Evolutionary conservation across 2,329 filamentous ascomycete species (phyloP).

Genomic region (Sporothrix variecibatus): DNA sequence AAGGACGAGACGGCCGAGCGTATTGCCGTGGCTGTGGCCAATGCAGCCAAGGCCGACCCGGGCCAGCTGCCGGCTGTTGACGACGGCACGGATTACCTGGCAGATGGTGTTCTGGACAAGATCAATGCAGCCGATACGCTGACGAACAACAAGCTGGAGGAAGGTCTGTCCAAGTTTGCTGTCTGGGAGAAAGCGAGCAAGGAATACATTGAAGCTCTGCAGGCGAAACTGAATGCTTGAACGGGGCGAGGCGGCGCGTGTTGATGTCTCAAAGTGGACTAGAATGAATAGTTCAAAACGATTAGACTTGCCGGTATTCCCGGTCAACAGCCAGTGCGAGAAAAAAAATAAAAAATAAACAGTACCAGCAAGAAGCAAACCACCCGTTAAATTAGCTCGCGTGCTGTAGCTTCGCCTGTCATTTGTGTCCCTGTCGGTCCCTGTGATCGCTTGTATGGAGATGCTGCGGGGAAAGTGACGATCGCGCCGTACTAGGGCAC

Average conservation of each 20-base stretch:
- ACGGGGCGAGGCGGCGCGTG: not conserved
- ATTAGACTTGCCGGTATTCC: not conserved
- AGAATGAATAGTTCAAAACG: not conserved
- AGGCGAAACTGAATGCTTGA: constrained; percentile 6
- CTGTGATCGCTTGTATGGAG: not conserved
- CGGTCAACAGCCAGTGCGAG: not conserved
- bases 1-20: constrained; percentile 1
- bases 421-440: not conserved
- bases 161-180: not conserved
- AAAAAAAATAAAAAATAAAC: too few relatives aligned
- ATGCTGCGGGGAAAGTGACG: not conserved
- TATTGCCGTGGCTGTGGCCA: constrained; percentile 3
- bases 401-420: not conserved
- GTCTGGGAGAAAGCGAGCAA: constrained; percentile 15
- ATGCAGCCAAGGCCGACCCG: not conserved
- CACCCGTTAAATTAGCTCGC: not conserved
- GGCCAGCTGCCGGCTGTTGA: not conserved
- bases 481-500: not conserved
- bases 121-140: not conserved
- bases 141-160: constrained; percentile 20
- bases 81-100: constrained; percentile 4
- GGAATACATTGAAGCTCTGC: constrained; percentile 11
- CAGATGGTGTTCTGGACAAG: constrained; percentile 15
- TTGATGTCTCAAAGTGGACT: not conserved
- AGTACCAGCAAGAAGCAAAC: not conserved